Base-by-base conservation (phyloP, 164 flowering plant genomes). In the Buxus sempervirens region DNA sequence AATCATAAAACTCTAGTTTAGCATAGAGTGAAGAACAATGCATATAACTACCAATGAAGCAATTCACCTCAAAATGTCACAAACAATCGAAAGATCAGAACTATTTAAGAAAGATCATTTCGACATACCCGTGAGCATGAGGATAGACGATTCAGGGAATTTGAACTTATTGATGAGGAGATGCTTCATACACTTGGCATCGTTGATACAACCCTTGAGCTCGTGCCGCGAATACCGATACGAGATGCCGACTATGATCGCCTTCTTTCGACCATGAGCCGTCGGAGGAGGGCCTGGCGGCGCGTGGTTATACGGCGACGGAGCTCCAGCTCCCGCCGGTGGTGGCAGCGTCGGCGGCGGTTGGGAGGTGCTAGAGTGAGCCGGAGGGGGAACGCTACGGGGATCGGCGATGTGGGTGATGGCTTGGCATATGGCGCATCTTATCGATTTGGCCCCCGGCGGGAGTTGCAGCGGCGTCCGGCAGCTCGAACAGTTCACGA, bases 141-240 rank as follows among this genome's bases (percentile, higher is more conserved):
- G 70, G 68, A 86, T 78, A 61, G 84, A 81, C 15, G 77, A 63
- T 21, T 75, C 83, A 4, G 88, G 85, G 60, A 86, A 86, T 64
- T 75, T 66, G 69, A 84, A 84, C 45, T 65, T 58, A 42, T 79
- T 82, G 45, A 82, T 28, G 64, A 86, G 66, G 73, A 84, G 51
- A 63, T 65, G 78, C 76, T 75, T 79, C 90, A 86, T 84, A 58
- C 85, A 86, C 69, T 75, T 84, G 9, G 85, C 86, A 54, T 86
- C 90, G 60, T 86, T 89, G 5, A 89, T 57, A 61, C 91, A 87
- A 0, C 94, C 91, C 62, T 84, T 84, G 51, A 89, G 88, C 82
- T 86, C 87, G 54, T 81, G 69, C 63, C 75, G 62, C 14, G 87
- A 63, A 58, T 65, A 48, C 73, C 51, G 74, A 60, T 89, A 89